Base-by-base conservation (phyloP, 164 flowering plant species). In the Nymphaea colorata region DNA sequence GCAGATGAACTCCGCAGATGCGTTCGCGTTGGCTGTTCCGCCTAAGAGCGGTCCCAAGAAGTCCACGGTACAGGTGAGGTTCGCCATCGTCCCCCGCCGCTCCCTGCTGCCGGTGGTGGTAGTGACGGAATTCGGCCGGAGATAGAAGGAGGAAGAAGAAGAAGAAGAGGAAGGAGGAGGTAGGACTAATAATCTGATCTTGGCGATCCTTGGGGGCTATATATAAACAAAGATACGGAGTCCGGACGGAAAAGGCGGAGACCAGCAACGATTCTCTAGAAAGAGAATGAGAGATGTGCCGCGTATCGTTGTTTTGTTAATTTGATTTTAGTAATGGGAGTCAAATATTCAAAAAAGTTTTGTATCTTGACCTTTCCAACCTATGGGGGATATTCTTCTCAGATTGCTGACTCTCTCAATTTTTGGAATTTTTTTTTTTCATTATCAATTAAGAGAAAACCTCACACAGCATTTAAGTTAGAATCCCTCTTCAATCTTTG, bases 1-100 rank as follows among this genome's bases (percentile, higher is more conserved):
- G 73, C 84, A 81, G 66, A 81, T 73, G 74, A 73, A 79, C 7
- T 42, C 61, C 5, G 78, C 78, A 3, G 73, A 76, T 14, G 74
- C 76, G 18, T 83, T 69, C 65, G 77, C 61, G 8, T 7, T 36
- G 41, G 36, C 53, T 8, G 41, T 6, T 42, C 60, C n/a, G 62
- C 72, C 70, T 1, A 83, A 64, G 7, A 79, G 75, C 14, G 77
- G 67, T 41, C 61, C 72, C 3, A 83, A 76, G 14, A 77, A 76
- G 14, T 75, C 62, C 7, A 73, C 73, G 0, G 82, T 70, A 71
- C 86, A 51, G 8, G 57, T 51, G 14, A 25, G 36, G 36, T 25
- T 25, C 36, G 57, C 8, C 57, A 51, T 51, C 57, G 57, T 51
- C 14, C 14, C 57, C 8, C 2, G 14, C 57, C 57, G 8, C 14